These are phyloP conservation scores for Rhodotorula taiwanensis DNA, from an alignment of 768 basidiomycete genomes.

Conservation along the genomic window DNA sequence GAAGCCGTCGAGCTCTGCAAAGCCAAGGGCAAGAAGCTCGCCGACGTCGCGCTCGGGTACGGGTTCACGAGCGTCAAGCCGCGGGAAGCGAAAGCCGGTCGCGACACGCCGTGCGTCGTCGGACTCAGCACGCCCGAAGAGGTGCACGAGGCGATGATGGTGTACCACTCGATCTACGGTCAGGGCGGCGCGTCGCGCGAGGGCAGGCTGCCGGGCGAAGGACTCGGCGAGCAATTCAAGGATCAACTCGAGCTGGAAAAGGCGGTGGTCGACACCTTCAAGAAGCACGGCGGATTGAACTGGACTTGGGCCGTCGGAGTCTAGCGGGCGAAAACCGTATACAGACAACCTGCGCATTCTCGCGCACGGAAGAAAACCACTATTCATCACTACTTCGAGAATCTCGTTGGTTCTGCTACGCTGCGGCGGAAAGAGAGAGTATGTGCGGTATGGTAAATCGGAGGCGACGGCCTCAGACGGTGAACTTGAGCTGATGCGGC, in stretches of 20 bases:
- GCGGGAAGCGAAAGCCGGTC: constrained; percentile 39
- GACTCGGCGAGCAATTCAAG: constrained; percentile 5
- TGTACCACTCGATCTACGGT: constrained; percentile 59
- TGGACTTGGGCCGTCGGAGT: constrained; percentile 29
- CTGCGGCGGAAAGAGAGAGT: no score
- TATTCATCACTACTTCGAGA: no score
- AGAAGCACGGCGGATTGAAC: constrained; percentile 18
- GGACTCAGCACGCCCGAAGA: constrained; percentile 66
- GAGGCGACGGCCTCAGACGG: background rate
- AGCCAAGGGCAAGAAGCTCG: constrained; percentile 45
- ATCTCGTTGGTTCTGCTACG: no score
- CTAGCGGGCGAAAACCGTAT: no score
- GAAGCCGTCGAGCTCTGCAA: constrained; percentile 43
- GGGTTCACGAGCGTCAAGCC: constrained; percentile 48
- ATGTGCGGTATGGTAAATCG: no score
- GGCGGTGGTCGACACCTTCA: constrained; percentile 25
- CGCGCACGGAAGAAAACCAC: no score
- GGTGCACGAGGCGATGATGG: constrained; percentile 64
- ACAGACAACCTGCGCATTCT: no score
- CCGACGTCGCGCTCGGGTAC: constrained; percentile 67
- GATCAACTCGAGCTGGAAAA: constrained; percentile 24
- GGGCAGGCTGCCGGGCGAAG: constrained; percentile 50
- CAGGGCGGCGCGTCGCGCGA: constrained; percentile 42
- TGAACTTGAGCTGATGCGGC: background rate
- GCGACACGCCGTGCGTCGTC: constrained; percentile 57